These are phyloP conservation scores for Torulaspora microellipsoides DNA, from an alignment of 805 yeast species.

Conservation along the genomic window DNA sequence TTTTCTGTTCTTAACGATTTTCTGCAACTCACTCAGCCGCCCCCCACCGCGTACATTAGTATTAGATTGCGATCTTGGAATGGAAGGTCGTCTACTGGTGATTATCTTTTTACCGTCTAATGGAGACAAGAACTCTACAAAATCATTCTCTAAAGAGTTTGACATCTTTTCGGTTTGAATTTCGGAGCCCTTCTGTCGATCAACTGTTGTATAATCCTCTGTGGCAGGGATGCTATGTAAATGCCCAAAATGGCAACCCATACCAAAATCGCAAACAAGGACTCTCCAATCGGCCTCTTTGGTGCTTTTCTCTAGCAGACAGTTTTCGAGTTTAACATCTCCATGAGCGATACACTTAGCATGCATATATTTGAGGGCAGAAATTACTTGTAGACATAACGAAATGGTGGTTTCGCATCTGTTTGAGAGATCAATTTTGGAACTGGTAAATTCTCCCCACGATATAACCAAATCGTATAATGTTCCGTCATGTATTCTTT, in stretches of 20 bases:
- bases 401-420: conserved; percentile 36
- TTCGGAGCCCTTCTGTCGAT: not conserved
- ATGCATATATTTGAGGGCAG: conserved; percentile 62
- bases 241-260: conserved; percentile 42
- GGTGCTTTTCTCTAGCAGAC: conserved; percentile 48
- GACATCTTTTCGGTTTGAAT: not conserved
- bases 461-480: conserved; percentile 67
- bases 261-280: conserved; percentile 85
- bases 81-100: conserved; percentile 27
- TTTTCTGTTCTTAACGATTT: conserved; percentile 25
- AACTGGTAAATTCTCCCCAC: conserved; percentile 51
- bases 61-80: conserved; percentile 36
- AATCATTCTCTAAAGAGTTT: not conserved
- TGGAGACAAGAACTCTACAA: conserved; percentile 13
- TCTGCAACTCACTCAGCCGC: conserved; percentile 14
- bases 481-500: conserved; percentile 69
- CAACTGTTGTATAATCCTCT: not conserved
- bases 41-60: conserved; percentile 11
- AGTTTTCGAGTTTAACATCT: conserved; percentile 78
- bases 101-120: conserved; percentile 6
- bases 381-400: conserved; percentile 50
- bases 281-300: conserved; percentile 34
- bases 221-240: not conserved
- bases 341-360: conserved; percentile 64
- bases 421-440: conserved; percentile 29